Evolutionary conservation across 179 eudicot genomes (phyloP), one percentile per base, ranked within the genome.

Genomic region (Silene noctiflora): DNA sequence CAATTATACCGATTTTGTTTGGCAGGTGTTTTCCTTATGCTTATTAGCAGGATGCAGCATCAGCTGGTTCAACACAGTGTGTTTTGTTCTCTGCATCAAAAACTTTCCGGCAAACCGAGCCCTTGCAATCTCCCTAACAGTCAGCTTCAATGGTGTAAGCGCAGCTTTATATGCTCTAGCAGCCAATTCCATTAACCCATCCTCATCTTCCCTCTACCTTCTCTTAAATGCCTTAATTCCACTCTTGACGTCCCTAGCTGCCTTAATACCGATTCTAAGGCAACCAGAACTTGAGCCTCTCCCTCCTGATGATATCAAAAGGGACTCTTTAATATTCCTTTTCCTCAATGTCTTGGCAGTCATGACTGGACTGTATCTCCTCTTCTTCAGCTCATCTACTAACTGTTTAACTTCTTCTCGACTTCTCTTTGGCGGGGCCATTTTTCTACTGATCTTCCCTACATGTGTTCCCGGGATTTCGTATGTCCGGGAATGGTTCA

Each of bases 1-100:
- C 25, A 55, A 21, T 3, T 72, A 22, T 11, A 1, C 56, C 25
- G 31, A 16, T 67, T 67, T 75, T 17, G 27, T 33, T 51, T 75
- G 42, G 24, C 97, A 91, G 96, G 92, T 94, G 48, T 91, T 92
- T 74, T 71, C 88, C 31, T 84, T 89, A 25, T 94, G 91, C 86
- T 86, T 92, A 66, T 68, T 94, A 69, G 88, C 96, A 44, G 97
- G 98, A 12, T 86, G 91, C 80, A 94, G 98, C 91, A 92, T 94
- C 48, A 88, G 91, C 79, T 94, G 97, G 98, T 94, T 94, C 88
- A 92, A 92, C 85, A 92, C 98, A 1, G 97, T 92, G 35, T 94
- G 97, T 74, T 94, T 89, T 56, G 84, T 91, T 24, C 91, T 94
- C 73, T 94, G 97, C 85, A 87, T 86, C 65, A 85, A 79, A 46